Evolutionary conservation across 1,284 basidiomycete genomes (phyloP).

Genomic region (Microbotryomycetes sp.): DNA sequence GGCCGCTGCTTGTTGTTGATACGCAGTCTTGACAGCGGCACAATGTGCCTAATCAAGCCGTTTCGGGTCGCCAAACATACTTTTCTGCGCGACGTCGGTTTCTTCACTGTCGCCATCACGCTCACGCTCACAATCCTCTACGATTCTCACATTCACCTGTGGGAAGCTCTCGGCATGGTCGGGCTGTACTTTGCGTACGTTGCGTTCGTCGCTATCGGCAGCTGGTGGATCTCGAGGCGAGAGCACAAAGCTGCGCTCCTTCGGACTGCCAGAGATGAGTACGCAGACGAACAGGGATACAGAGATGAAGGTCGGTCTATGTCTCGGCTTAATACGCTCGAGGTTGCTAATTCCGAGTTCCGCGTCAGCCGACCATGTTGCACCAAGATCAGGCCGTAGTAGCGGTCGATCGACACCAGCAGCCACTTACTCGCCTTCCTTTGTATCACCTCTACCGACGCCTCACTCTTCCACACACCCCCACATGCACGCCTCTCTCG

Average conservation of each 20-base stretch:
- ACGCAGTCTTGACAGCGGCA: conserved; percentile 50
- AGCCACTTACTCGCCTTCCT: background rate
- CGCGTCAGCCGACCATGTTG: background rate
- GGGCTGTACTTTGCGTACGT: conserved; percentile 74
- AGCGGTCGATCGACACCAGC: background rate
- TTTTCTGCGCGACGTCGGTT: conserved; percentile 87
- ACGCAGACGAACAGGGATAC: conserved; percentile 17
- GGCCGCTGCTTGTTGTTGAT: background rate
- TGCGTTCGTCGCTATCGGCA: conserved; percentile 61
- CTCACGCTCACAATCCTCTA: conserved; percentile 67
- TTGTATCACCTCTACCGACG: background rate
- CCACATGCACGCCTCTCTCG: background rate
- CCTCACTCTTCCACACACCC: conserved; percentile 2
- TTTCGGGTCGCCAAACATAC: conserved; percentile 73
- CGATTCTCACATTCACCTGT: conserved; percentile 64
- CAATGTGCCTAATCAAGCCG: conserved; percentile 90
- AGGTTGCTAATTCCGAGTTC: background rate
- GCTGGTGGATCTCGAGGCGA: conserved; percentile 58
- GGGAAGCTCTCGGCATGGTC: conserved; percentile 70
- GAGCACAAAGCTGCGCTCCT: conserved; percentile 46
- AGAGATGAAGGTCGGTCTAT: conserved; percentile 10
- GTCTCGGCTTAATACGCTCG: background rate
- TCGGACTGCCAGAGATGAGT: conserved; percentile 17
- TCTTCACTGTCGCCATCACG: conserved; percentile 74
- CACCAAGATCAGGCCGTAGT: background rate